A percentile compares a stretch with the other conserved stretches of the same genome.
phyloP scores from a whole-genome alignment of 2,329 filamentous ascomycete genomes.

The Aspergillus candidus region DNA sequence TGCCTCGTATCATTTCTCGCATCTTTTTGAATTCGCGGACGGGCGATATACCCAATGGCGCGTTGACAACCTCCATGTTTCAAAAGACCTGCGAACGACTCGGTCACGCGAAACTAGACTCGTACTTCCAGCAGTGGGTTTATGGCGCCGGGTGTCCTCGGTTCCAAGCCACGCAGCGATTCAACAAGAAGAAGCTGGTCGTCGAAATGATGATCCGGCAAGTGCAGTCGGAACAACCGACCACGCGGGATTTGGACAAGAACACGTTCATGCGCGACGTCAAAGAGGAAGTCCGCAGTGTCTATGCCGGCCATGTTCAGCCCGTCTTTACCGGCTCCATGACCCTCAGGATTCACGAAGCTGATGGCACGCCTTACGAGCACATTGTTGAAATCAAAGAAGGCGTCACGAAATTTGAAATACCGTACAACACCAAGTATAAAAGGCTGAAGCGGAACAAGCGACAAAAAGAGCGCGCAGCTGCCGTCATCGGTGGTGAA shows the following conservation, averaged over 20 bases:
- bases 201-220: constrained; percentile 89
- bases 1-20: constrained; percentile 78
- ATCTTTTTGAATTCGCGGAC: constrained; percentile 82
- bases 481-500: constrained; percentile 58
- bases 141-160: constrained; percentile 80
- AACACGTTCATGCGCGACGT: constrained; percentile 76
- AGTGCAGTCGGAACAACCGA: constrained; percentile 55
- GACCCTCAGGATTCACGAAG: constrained; percentile 96
- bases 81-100: constrained; percentile 80
- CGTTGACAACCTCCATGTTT: constrained; percentile 71
- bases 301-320: constrained; percentile 64
- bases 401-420: constrained; percentile 76
- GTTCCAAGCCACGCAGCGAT: constrained; percentile 78
- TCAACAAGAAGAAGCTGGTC: constrained; percentile 96
- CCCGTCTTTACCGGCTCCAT: constrained; percentile 90
- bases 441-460: constrained; percentile 89
- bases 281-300: constrained; percentile 66
- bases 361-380: constrained; percentile 95
- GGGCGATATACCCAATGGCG: constrained; percentile 63
- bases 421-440: constrained; percentile 98
- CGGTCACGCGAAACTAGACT: constrained; percentile 77
- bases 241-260: constrained; percentile 57
- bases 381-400: constrained; percentile 96
- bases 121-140: constrained; percentile 93
- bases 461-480: constrained; percentile 70